These are phyloP conservation scores for Teratosphaeria viscida DNA, from an alignment of 2,329 filamentous ascomycete species.

Conservation along the genomic window DNA sequence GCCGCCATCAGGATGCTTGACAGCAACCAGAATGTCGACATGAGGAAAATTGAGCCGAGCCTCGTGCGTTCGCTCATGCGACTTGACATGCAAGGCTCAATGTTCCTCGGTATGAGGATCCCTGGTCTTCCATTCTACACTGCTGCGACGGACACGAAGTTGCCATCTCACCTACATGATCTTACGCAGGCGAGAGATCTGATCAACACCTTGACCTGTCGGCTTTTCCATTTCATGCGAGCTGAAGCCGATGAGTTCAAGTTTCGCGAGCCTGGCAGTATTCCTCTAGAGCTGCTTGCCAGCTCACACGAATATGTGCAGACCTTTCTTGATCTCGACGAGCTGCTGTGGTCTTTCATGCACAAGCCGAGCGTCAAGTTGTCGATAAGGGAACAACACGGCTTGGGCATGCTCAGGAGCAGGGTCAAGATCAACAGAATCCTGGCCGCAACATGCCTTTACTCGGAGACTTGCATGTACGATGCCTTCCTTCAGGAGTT, in stretches of 20 bases:
- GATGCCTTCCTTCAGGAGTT: constrained; percentile 19
- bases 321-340: constrained; percentile 16
- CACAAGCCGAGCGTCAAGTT: constrained; percentile 18
- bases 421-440: constrained; percentile 22
- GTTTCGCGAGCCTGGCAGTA: constrained; percentile 13
- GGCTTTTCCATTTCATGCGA: constrained; percentile 21
- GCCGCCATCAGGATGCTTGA: constrained; percentile 23
- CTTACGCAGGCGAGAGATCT: constrained; percentile 20
- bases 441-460: constrained; percentile 16
- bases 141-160: constrained; percentile 14
- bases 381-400: constrained; percentile 20
- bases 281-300: constrained; percentile 19
- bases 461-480: constrained; percentile 16
- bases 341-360: constrained; percentile 20
- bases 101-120: constrained; percentile 17
- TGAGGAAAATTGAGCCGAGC: constrained; percentile 17
- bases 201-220: constrained; percentile 19
- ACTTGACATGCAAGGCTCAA: constrained; percentile 21
- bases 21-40: constrained; percentile 11
- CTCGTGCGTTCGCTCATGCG: constrained; percentile 21
- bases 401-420: constrained; percentile 19
- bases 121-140: constrained; percentile 22
- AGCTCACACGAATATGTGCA: constrained; percentile 17
- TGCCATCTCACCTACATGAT: constrained; percentile 17
- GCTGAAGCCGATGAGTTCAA: constrained; percentile 18